Base-by-base conservation (phyloP, 202 grass and related monocot species). In the Eragrostis tef region DNA sequence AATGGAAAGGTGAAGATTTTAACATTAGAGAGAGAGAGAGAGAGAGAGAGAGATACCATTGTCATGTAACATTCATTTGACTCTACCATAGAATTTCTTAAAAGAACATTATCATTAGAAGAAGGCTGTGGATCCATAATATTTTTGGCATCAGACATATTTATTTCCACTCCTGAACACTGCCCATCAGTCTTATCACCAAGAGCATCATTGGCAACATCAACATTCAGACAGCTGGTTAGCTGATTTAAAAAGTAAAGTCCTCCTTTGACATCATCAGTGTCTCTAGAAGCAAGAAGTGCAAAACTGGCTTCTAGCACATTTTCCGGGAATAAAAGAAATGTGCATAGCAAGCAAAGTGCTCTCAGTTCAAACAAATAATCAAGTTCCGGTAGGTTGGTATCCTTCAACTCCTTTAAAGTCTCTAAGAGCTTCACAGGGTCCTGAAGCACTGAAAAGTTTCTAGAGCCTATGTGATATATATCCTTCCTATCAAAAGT, bases 401-500 rank as follows among this genome's bases (percentile, higher is more conserved):
- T 82, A 87, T 86, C 82, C 21, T 29, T 61, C 44, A 57, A 64
- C 71, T 87, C 89, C 84, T 94, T 97, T 65, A 93, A 48, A 42
- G 87, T 81, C 26, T 74, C 70, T 74, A 97, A 72, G 45, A 93
- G 70, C 25, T 86, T 77, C 78, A 89, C 68, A 56, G 90, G 87
- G 15, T 94, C 81, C 72, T 87, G 73, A 74, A 94, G 85, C 83
- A 87, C 87, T 70, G 65, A 39, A 87, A 86, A 44, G 78, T 79
- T 77, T 73, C 68, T 85, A 62, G 34, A 84, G 79, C 76, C 81
- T 83, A 94, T 73, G 43, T 63, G 78, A 89, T 91, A 87, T 16
- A 97, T 93, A 84, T 93, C 90, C 80, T 94, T 94, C 16, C 86
- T 84, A 49, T 97, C 81, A 74, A 97, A 94, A 79, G 87, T 93